phyloP scores from a whole-genome alignment of 768 basidiomycete genomes.

The Fistulinella prunicolor region DNA sequence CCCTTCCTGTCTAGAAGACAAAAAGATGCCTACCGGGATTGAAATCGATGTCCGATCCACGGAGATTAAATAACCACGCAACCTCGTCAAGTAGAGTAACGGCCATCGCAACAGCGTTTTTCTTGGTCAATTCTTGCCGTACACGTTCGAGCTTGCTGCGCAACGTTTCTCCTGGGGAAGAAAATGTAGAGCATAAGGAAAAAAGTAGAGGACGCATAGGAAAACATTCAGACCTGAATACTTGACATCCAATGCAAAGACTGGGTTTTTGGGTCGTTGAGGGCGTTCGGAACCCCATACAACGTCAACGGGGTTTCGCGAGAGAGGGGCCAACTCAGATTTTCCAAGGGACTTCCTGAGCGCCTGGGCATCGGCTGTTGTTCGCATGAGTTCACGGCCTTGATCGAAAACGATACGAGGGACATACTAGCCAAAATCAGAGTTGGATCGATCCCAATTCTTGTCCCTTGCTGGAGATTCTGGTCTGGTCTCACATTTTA shows the following conservation, averaged over 20 bases:
- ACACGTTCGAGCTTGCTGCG: constrained; percentile 65
- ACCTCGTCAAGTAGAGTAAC: constrained; percentile 92
- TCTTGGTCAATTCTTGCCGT: constrained; percentile 62
- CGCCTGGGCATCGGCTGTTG: constrained; percentile 59
- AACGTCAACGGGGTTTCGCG: constrained; percentile 71
- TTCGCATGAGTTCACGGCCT: neutral
- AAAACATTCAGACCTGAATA: constrained; percentile 56
- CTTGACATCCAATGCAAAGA: constrained; percentile 69
- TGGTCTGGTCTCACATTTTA: constrained; percentile 23
- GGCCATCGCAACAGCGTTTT: constrained; percentile 58
- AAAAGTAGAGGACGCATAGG: neutral
- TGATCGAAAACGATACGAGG: constrained; percentile 13
- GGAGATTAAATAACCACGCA: constrained; percentile 91
- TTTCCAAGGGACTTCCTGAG: constrained; percentile 56
- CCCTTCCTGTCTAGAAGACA: neutral
- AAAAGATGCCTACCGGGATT: constrained; percentile 54
- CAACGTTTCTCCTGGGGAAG: constrained; percentile 62
- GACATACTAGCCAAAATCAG: constrained; percentile 61
- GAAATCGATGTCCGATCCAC: constrained; percentile 88
- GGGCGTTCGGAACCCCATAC: constrained; percentile 75
- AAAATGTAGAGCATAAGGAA: neutral
- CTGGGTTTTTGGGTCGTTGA: constrained; percentile 57
- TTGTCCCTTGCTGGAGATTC: constrained; percentile 58
- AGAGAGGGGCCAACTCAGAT: constrained; percentile 66
- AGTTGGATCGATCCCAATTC: constrained; percentile 81